Conservation (phyloP, 1,139 yeast species). For the Chernovozyma sophiae-reginae region DNA sequence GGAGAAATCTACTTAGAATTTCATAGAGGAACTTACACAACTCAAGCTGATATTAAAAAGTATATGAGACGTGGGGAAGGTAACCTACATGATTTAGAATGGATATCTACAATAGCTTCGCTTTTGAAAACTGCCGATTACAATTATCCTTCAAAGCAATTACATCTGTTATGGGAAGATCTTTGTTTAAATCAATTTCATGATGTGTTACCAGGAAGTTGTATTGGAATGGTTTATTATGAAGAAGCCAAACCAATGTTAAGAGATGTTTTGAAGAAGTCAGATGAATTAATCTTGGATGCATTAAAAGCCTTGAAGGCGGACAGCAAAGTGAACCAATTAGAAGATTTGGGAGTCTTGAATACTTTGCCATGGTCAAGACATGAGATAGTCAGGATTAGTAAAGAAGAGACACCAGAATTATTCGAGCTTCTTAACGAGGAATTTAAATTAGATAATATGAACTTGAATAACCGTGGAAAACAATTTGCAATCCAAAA, state of each 20-base stretch:
- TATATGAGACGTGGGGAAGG: slow-evolving; percentile 77
- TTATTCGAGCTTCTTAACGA: slow-evolving; percentile 6
- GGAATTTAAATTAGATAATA: too few relatives aligned
- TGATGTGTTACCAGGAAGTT: slow-evolving; percentile 94
- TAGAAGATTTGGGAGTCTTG: slow-evolving; percentile 26
- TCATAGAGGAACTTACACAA: slow-evolving; percentile 95
- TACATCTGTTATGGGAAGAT: slow-evolving; percentile 80
- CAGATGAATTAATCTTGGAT: slow-evolving; percentile 47
- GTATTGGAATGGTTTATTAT: slow-evolving; percentile 85
- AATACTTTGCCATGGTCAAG: slow-evolving; percentile 73
- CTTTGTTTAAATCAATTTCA: slow-evolving; percentile 91
- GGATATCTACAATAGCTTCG: slow-evolving; percentile 73
- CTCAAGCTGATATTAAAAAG: slow-evolving; percentile 83
- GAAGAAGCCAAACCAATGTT: slow-evolving; percentile 89
- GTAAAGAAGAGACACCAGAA: slow-evolving; percentile 9
- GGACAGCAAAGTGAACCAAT: slow-evolving; percentile 8
- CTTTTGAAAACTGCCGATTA: slow-evolving; percentile 44
- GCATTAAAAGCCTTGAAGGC: slow-evolving; percentile 34
- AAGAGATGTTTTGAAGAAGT: slow-evolving; percentile 48
- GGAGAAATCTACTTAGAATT: slow-evolving; percentile 94
- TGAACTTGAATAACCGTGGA: not conserved
- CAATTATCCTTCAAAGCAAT: slow-evolving; percentile 64
- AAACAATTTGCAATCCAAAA: slow-evolving; percentile 6
- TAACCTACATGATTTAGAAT: slow-evolving; percentile 80
- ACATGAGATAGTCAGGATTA: slow-evolving; percentile 45